Base-by-base conservation (phyloP, 345 rosid species). In the Aquilaria malaccensis region DNA sequence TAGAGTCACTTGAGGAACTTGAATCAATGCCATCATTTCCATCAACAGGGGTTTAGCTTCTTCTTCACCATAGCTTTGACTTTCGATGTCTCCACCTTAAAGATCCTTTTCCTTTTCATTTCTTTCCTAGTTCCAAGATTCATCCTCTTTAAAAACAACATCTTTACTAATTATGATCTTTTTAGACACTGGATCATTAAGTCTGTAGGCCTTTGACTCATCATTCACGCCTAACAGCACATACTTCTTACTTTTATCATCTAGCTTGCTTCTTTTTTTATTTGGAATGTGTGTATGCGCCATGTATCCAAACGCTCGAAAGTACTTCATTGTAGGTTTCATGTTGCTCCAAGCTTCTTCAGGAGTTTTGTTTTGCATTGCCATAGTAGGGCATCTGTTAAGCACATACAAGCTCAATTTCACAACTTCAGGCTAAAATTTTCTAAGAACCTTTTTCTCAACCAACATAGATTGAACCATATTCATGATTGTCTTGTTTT, bases 71-170 rank as follows among this genome's bases (percentile, higher is more conserved):
- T 22, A 22, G 22, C 22, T 22, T 22, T 22, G 22, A 22, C 22
- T 22, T 22, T 22, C 22, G 22, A 22, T 22, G 22, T 22, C 22
- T 22, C 22, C 22, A 22, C 22, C 22, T 22, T 1, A 22, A 22
- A 22, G 22, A 22, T 22, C 1, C 0, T 22, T 22, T 22, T 22
- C 22, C 22, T 22, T 22, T 22, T 22, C 22, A 22, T 22, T 22
- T 22, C 22, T 22, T 22, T 22, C 22, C 22, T 22, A 22, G 22
- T 22, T 22, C 22, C 22, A 22, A 22, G 22, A 22, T 22, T 22
- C 60, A 22, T 65, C 30, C 45, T 67, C 70, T 11, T 67, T 29
- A 63, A 63, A 52, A 2, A 15, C 59, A 2, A 15, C 59, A 52
- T 51, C 67, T 11, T 59, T 58, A n/a, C 63, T 66, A 3, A 58